A percentile compares a stretch with the other conserved stretches of the same genome.
phyloP scores from a whole-genome alignment of 495 filamentous ascomycete species.

The Cercophora samala region DNA sequence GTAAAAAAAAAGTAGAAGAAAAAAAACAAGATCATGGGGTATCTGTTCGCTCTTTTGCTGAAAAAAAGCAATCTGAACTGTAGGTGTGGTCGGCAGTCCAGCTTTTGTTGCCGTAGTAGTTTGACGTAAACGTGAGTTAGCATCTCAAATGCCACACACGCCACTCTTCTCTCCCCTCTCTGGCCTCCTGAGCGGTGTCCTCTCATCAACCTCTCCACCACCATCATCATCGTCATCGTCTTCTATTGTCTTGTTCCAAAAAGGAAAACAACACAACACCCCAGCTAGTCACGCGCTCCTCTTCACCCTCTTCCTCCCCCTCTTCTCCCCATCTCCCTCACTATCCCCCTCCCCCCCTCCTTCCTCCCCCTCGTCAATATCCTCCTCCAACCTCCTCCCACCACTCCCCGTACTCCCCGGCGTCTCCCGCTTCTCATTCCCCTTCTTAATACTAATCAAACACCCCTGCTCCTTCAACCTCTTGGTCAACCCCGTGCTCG shows the following conservation, averaged over 20 bases:
- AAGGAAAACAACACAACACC: background rate
- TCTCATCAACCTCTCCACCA: too few relatives aligned
- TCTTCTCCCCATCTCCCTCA: background rate
- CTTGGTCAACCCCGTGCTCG: constrained; percentile 65
- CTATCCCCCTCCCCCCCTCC: constrained; percentile 36
- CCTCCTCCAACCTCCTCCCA: constrained; percentile 38
- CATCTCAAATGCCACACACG: background rate
- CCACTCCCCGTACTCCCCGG: constrained; percentile 45
- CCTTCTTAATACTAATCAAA: constrained; percentile 77
- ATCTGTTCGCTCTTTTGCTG: background rate
- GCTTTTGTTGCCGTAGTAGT: background rate
- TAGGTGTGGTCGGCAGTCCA: background rate
- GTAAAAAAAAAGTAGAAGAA: background rate
- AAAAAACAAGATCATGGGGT: background rate
- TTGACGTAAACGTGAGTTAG: background rate
- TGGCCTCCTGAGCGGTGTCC: background rate
- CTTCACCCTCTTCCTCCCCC: constrained; percentile 16
- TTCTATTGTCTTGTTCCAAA: background rate
- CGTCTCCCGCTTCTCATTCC: constrained; percentile 60
- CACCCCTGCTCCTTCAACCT: constrained; percentile 70
- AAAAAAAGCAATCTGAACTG: background rate
- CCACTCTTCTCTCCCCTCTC: background rate
- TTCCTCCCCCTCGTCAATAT: constrained; percentile 48
- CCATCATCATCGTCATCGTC: background rate
- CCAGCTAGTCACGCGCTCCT: background rate